Percentiles rank a stretch among this genome's conserved stretches.
phyloP scores from a whole-genome alignment of 2,329 filamentous ascomycete genomes.

The Cryoendolithus antarcticus region DNA sequence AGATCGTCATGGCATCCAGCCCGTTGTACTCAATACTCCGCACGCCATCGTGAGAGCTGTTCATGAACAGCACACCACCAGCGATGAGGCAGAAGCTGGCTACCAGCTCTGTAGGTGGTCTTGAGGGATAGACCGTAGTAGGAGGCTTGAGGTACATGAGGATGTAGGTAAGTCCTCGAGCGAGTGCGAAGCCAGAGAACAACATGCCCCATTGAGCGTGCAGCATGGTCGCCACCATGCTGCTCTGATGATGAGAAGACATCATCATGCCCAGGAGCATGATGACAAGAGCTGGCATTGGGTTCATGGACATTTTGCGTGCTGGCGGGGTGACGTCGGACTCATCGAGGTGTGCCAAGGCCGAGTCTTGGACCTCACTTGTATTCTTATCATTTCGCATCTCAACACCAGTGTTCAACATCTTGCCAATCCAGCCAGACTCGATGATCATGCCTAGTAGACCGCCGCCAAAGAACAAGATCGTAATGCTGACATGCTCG shows the following conservation, averaged over 20 bases:
- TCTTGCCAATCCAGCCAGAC: conserved; percentile 45
- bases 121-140: conserved; percentile 61
- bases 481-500: conserved; percentile 82
- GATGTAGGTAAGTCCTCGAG: conserved; percentile 65
- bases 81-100: conserved; percentile 72
- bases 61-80: conserved; percentile 81
- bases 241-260: conserved; percentile 72
- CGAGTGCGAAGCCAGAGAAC: conserved; percentile 63
- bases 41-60: conserved; percentile 60
- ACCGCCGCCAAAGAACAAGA: conserved; percentile 88
- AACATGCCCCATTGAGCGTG: conserved; percentile 86
- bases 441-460: conserved; percentile 39
- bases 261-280: conserved; percentile 81
- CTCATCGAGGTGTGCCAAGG: conserved; percentile 48
- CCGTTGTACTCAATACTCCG: conserved; percentile 57
- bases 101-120: conserved; percentile 75
- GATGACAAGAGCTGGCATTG: conserved; percentile 71
- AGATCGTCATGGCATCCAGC: conserved; percentile 78
- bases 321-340: conserved; percentile 40
- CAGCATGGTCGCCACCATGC: conserved; percentile 74
- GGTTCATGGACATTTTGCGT: conserved; percentile 53
- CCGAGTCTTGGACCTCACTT: background rate
- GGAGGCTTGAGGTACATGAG: conserved; percentile 67
- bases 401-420: conserved; percentile 45
- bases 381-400: conserved; percentile 24